Percentiles rank a stretch among this genome's conserved stretches.
Evolutionary conservation across 2,329 filamentous ascomycete species (phyloP).

Genomic region (Ceratocystis huliohia): DNA sequence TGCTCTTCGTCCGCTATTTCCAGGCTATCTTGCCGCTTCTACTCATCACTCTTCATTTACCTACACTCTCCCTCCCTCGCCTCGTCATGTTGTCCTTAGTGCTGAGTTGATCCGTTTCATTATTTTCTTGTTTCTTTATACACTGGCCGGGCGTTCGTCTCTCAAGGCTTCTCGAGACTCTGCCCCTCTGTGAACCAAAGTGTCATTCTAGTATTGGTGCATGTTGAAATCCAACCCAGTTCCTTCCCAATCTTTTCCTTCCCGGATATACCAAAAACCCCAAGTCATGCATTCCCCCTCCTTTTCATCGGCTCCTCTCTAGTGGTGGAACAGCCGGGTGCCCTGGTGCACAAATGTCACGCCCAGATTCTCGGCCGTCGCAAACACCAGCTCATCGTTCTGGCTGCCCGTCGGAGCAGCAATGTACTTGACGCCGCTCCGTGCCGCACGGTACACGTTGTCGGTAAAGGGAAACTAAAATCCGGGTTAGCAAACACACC

Average conservation of each 20-base stretch:
- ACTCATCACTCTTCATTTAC: neutral
- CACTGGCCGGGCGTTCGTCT: conserved; percentile 3
- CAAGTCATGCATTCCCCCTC: neutral
- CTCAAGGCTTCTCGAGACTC: no score
- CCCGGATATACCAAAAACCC: neutral
- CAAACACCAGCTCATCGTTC: conserved; percentile 69
- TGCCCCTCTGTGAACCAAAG: conserved; percentile 5
- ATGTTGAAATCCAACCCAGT: conserved; percentile 16
- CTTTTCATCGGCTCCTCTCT: conserved; percentile 25
- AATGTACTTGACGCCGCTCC: conserved; percentile 90
- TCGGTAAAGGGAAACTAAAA: conserved; percentile 89
- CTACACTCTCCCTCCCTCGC: neutral
- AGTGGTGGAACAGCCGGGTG: conserved; percentile 90
- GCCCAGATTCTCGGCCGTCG: conserved; percentile 79
- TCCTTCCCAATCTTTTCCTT: conserved; percentile 5
- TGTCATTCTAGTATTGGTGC: conserved; percentile 5
- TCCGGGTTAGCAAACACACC: conserved; percentile 23
- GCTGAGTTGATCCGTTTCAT: conserved; percentile 16
- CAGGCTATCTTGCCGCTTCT: neutral
- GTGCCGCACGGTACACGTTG: conserved; percentile 83
- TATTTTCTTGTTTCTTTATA: conserved; percentile 10
- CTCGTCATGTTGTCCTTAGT: neutral
- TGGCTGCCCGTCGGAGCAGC: conserved; percentile 85
- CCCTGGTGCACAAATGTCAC: conserved; percentile 96
- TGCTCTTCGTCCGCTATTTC: neutral